Conservation (phyloP, 192 early-diverging fungal genomes). For the Coemansia guatemalensis region DNA sequence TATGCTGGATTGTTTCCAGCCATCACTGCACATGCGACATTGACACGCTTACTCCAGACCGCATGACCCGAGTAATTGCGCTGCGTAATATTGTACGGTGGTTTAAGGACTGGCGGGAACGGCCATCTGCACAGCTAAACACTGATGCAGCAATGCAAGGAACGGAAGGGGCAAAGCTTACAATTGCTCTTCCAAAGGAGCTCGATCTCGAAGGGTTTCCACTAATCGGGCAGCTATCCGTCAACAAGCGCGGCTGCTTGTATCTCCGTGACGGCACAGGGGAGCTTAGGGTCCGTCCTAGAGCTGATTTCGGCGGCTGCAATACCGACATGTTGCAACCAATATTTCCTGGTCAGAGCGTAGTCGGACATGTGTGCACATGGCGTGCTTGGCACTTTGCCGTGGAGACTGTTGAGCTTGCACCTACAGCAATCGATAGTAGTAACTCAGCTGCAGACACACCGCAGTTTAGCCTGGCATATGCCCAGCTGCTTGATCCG, state of each 20-base stretch:
- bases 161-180: constrained; percentile 3
- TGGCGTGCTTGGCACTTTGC: constrained; percentile 37
- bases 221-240: constrained; percentile 26
- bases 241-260: constrained; percentile 29
- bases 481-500: constrained; percentile 18
- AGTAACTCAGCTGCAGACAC: neutral
- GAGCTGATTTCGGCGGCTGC: constrained; percentile 1
- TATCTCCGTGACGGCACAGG: constrained; percentile 40
- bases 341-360: constrained; percentile 26
- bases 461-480: constrained; percentile 14
- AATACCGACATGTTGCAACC: neutral
- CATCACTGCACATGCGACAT: neutral
- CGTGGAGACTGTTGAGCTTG: constrained; percentile 16
- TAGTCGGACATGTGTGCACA: constrained; percentile 32
- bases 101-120: neutral
- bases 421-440: neutral
- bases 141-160: neutral
- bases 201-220: constrained; percentile 24
- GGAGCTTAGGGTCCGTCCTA: constrained; percentile 18
- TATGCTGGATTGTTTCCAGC: neutral
- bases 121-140: neutral
- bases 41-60: neutral
- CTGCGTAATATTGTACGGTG: constrained; percentile 23
- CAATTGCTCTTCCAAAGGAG: constrained; percentile 14
- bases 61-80: constrained; percentile 14